Evolutionary conservation across 2,329 filamentous ascomycete genomes (phyloP).

Genomic region (Xylariales sp.): DNA sequence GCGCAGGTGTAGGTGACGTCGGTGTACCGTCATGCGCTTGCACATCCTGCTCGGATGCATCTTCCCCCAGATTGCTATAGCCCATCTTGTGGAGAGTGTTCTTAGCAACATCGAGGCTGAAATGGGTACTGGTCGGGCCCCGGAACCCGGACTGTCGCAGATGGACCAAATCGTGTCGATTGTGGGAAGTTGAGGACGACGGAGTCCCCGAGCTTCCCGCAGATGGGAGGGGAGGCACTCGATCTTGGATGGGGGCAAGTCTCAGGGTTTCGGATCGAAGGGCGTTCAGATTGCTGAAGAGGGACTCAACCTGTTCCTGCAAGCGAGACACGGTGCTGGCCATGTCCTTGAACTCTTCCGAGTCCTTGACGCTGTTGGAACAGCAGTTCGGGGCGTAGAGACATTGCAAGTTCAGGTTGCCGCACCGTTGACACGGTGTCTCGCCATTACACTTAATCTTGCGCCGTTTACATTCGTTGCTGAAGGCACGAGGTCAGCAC

Average conservation of each 20-base stretch:
- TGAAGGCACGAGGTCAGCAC: slow-evolving; percentile 22
- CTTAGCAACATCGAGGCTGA: slow-evolving; percentile 82
- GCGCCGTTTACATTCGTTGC: slow-evolving; percentile 70
- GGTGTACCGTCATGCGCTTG: slow-evolving; percentile 22
- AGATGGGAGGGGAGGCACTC: slow-evolving; percentile 30
- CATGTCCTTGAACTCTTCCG: slow-evolving; percentile 85
- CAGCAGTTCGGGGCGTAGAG: slow-evolving; percentile 64
- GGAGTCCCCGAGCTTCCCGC: slow-evolving; percentile 29
- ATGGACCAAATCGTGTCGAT: slow-evolving; percentile 41
- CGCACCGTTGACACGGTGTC: slow-evolving; percentile 62
- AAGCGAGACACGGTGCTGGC: slow-evolving; percentile 66
- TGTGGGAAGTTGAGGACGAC: slow-evolving; percentile 29
- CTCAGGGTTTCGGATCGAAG: slow-evolving; percentile 54
- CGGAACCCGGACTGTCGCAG: slow-evolving; percentile 64
- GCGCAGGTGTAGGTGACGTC: slow-evolving; percentile 27
- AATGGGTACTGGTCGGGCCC: slow-evolving; percentile 80
- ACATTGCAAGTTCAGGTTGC: slow-evolving; percentile 62
- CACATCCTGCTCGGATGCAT: slow-evolving; percentile 45
- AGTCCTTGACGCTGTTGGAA: slow-evolving; percentile 81
- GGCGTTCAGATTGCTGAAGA: slow-evolving; percentile 67
- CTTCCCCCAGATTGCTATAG: slow-evolving; percentile 62
- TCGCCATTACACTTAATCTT: slow-evolving; percentile 74
- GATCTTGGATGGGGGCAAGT: slow-evolving; percentile 36
- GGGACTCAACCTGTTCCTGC: slow-evolving; percentile 77
- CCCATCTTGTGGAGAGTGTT: slow-evolving; percentile 87